Evolutionary conservation across 106 monocot genomes (phyloP).

Genomic region (Xerophyta viscosa): DNA sequence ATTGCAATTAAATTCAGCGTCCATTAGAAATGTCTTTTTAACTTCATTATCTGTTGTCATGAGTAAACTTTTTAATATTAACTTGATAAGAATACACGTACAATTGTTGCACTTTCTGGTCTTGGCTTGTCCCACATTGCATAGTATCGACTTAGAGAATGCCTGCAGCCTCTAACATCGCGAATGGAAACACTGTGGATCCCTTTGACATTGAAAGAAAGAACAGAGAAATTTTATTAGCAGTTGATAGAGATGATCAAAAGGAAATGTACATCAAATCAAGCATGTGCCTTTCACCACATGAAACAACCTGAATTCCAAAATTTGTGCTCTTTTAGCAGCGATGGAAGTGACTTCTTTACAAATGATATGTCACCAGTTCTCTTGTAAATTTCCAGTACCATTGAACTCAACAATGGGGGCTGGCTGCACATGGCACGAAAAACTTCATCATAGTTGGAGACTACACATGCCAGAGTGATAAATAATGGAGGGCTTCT

Average conservation of each 20-base stretch:
- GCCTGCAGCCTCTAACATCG: conserved; percentile 49
- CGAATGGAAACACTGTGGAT: conserved; percentile 64
- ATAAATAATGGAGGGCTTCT: not conserved
- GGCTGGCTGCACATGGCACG: conserved; percentile 58
- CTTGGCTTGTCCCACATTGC: conserved; percentile 95
- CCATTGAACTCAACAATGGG: conserved; percentile 87
- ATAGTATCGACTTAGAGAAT: conserved; percentile 64
- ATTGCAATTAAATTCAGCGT: too few relatives aligned
- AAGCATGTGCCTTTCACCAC: not conserved
- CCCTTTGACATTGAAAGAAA: conserved; percentile 22
- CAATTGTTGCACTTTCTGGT: conserved; percentile 88
- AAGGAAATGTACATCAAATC: too few relatives aligned
- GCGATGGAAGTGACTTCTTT: conserved; percentile 43
- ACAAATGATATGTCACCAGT: conserved; percentile 68
- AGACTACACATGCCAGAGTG: not conserved
- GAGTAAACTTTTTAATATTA: too few relatives aligned
- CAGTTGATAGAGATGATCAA: not conserved
- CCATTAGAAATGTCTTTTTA: too few relatives aligned
- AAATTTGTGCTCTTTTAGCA: conserved; percentile 77
- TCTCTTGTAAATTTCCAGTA: conserved; percentile 60
- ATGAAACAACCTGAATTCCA: conserved; percentile 67
- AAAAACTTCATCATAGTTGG: not conserved
- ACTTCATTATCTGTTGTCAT: too few relatives aligned
- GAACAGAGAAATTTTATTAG: not conserved
- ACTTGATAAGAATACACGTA: conserved; percentile 30